phyloP scores from a whole-genome alignment of 2,329 filamentous ascomycete species.

The Ophiobolus disseminans region DNA sequence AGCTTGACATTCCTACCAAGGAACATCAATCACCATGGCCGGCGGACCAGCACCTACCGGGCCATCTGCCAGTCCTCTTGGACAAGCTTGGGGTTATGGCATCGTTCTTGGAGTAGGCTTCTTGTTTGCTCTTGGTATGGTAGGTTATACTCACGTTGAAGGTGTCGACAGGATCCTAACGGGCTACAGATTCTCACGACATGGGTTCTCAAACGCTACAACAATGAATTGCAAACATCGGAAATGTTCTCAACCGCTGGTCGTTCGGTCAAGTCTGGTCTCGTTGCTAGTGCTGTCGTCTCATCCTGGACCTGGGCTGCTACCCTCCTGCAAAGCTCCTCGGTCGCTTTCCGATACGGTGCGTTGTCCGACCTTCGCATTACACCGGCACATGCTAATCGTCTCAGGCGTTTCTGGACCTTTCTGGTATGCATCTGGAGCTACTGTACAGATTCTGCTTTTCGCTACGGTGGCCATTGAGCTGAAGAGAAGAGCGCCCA shows the following conservation, averaged over 20 bases:
- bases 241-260: conserved; percentile 42
- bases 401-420: conserved; percentile 37
- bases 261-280: conserved; percentile 41
- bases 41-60: conserved; percentile 34
- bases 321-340: conserved; percentile 38
- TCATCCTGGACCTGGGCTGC: conserved; percentile 43
- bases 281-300: conserved; percentile 40
- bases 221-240: conserved; percentile 40
- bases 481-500: conserved; percentile 42
- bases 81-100: conserved; percentile 43
- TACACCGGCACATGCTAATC: background rate
- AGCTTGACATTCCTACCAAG: conserved; percentile 9
- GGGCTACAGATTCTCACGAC: conserved; percentile 31
- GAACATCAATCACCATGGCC: conserved; percentile 25
- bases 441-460: conserved; percentile 42
- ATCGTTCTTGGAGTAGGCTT: conserved; percentile 43
- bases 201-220: conserved; percentile 40
- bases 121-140: conserved; percentile 40
- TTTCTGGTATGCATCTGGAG: conserved; percentile 43
- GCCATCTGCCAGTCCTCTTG: conserved; percentile 32
- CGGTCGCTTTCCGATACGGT: conserved; percentile 45
- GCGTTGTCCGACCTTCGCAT: background rate
- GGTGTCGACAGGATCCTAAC: background rate
- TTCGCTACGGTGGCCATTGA: conserved; percentile 43
- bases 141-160: conserved; percentile 4